phyloP scores from a whole-genome alignment of 768 basidiomycete species.

The Favolaschia claudopus region DNA sequence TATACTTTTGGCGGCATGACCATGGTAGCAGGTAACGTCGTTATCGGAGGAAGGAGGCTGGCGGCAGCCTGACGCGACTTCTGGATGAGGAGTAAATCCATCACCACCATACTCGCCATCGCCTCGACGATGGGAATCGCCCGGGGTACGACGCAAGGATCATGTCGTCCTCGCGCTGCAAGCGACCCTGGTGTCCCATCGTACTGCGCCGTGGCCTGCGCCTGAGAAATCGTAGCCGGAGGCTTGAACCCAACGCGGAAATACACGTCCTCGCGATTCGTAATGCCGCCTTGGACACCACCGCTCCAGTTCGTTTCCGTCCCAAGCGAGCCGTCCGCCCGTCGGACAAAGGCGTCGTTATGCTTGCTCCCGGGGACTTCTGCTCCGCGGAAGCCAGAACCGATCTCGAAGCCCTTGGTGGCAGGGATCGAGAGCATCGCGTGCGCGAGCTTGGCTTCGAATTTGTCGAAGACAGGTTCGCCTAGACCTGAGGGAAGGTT shows the following conservation, averaged over 20 bases:
- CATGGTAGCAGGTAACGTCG: conserved; percentile 94
- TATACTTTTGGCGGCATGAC: conserved; percentile 57
- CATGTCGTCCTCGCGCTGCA: conserved; percentile 93
- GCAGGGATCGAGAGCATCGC: conserved; percentile 99
- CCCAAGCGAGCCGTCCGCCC: conserved; percentile 73
- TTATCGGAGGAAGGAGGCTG: conserved; percentile 80
- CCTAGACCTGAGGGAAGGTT: conserved; percentile 91
- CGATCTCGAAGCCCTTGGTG: conserved; percentile 97
- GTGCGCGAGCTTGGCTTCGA: conserved; percentile 94
- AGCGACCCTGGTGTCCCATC: conserved; percentile 89
- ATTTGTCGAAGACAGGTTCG: conserved; percentile 98
- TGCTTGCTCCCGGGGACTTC: conserved; percentile 93
- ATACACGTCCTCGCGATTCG: conserved; percentile 97
- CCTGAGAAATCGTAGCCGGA: conserved; percentile 95
- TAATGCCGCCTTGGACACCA: conserved; percentile 96
- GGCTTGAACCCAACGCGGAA: conserved; percentile 98
- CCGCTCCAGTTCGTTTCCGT: conserved; percentile 96
- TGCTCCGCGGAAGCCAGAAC: conserved; percentile 94
- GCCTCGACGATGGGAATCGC: conserved; percentile 98
- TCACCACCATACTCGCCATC: conserved; percentile 95
- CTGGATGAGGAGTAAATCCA: conserved; percentile 93
- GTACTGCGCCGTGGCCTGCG: conserved; percentile 91
- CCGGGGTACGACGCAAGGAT: conserved; percentile 96
- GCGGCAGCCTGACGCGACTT: conserved; percentile 81
- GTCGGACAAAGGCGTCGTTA: conserved; percentile 86